Percentiles rank a stretch among this genome's conserved stretches.
Conservation (phyloP, 345 rosid genomes). For the Aurinia saxatilis region DNA sequence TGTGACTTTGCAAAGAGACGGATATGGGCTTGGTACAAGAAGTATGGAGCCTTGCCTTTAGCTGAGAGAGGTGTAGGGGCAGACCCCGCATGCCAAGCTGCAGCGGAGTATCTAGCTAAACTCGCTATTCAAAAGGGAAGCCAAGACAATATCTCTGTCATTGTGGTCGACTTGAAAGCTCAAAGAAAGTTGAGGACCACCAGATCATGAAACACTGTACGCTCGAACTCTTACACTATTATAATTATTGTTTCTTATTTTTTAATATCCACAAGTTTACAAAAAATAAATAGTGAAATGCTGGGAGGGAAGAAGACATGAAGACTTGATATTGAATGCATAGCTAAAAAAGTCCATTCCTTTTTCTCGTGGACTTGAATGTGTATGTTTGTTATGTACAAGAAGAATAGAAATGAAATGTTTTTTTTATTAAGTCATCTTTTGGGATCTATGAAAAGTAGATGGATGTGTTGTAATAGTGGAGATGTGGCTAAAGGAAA, state of each 20-base stretch:
- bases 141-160: constrained; percentile 76
- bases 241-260: neutral
- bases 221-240: constrained; percentile 17
- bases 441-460: constrained; percentile 8
- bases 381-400: constrained; percentile 37
- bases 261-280: constrained; percentile 23
- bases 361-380: constrained; percentile 65
- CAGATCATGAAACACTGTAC: constrained; percentile 38
- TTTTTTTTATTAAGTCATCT: neutral
- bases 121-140: constrained; percentile 80
- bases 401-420: constrained; percentile 27
- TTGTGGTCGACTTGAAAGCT: constrained; percentile 84
- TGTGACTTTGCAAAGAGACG: constrained; percentile 76
- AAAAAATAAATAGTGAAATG: constrained; percentile 24
- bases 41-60: constrained; percentile 43
- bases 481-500: constrained; percentile 14
- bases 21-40: constrained; percentile 77
- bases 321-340: constrained; percentile 35
- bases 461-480: constrained; percentile 16
- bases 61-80: constrained; percentile 56
- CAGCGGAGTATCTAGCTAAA: constrained; percentile 65
- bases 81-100: constrained; percentile 73
- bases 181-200: constrained; percentile 76
- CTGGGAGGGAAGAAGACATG: constrained; percentile 15
- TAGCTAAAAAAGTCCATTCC: constrained; percentile 53